Conservation (phyloP, 208 protist genomes). For the Paratrypanosoma confusum region DNA sequence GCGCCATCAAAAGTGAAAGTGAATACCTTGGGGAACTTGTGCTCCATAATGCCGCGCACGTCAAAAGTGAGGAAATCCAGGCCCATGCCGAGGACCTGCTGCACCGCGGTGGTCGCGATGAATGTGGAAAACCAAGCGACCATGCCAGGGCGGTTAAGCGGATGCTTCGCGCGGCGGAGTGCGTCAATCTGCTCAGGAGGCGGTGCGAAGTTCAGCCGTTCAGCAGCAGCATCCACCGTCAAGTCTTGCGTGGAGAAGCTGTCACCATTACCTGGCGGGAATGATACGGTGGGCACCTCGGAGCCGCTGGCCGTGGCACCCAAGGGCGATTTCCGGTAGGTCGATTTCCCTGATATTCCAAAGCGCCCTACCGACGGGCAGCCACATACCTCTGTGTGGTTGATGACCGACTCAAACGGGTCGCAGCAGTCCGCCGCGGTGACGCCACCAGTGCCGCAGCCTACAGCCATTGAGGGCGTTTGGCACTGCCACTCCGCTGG, state of each 20-base stretch:
- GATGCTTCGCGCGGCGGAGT: slow-evolving; percentile 21
- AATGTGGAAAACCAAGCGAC: slow-evolving; percentile 80
- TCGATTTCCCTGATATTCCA: too few species aligned
- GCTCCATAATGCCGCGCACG: slow-evolving; percentile 38
- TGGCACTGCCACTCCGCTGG: too few species aligned
- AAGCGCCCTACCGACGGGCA: too few species aligned
- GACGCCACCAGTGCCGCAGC: too few species aligned
- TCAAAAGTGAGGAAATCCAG: slow-evolving; percentile 71
- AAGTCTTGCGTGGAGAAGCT: background rate
- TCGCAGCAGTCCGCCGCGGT: too few species aligned
- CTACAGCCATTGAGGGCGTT: too few species aligned
- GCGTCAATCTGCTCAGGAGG: slow-evolving; percentile 14
- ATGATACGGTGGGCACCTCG: too few species aligned
- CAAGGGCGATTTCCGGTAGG: too few species aligned
- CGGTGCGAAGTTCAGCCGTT: background rate
- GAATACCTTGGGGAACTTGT: slow-evolving; percentile 47
- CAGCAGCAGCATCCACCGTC: background rate
- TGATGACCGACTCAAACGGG: too few species aligned
- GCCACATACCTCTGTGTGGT: too few species aligned
- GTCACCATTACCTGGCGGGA: too few species aligned
- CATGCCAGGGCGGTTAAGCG: slow-evolving; percentile 55
- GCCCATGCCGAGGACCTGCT: slow-evolving; percentile 24
- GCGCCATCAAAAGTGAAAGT: slow-evolving; percentile 29
- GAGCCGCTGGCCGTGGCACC: too few species aligned
- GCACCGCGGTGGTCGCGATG: slow-evolving; percentile 45